Base-by-base conservation (phyloP, 2,329 filamentous ascomycete species). In the Fusarium sulawesiense region DNA sequence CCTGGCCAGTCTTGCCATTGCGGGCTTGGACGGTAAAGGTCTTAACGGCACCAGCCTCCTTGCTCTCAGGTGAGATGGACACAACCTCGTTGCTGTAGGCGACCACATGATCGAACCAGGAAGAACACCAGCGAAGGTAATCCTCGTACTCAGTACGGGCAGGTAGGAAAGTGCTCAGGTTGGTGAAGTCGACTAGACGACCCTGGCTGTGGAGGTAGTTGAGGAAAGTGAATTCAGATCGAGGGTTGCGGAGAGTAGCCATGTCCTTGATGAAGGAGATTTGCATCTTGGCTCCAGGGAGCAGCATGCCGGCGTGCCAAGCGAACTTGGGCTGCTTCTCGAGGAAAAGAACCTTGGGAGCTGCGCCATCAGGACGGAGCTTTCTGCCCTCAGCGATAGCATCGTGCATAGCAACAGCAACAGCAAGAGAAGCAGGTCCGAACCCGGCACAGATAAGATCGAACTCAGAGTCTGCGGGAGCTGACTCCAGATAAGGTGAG, bases 191-290 rank as follows among this genome's bases (percentile, higher is more conserved):
- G 50, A 97, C 89, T 41, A 98, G 86, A n/a, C 95, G 88, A 59
- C 87, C 86, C 74, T 97, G 91, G 73, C 87, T 82, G 82, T 97
- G 92, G 14, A 98, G 88, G 79, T 98, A 98, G 82, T 98, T 98
- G 77, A 97, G 84, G 82, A 98, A 98, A 16, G 95, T 98, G 80
- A 98, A 98, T 75, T 94, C 88, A 71, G 93, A 97, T 69, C 92
- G 89, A 10, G 95, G 95, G 78, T 98, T 91, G 61, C 95, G 88
- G 72, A 97, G 85, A 6, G 93, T 96, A 6, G 95, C 95, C 79
- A 98, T 88, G 78, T 98, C 95, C 83, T 98, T 98, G 83, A 98
- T 87, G 83, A 97, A 98, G 12, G 93, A 97, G 74, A 98, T 98
- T 79, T 98, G 95, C 95, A 98, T 98, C 82, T 92, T 94, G 55